Base-by-base conservation (phyloP, 441 rosid genomes). In the Gossypium gossypioides region DNA sequence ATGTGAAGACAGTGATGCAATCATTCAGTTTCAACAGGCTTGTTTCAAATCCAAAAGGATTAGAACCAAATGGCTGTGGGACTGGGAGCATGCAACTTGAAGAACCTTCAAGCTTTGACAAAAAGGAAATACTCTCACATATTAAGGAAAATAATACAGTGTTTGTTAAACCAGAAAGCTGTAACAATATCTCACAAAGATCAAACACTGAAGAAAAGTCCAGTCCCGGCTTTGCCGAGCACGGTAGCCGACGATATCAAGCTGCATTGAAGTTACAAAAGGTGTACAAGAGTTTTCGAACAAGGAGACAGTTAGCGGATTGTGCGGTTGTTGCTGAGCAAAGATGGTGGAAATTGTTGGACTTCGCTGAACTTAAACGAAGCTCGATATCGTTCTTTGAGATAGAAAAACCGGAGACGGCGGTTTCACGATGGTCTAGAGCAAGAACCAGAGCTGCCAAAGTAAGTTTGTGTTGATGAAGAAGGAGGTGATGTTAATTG, bases 331-430 rank as follows among this genome's bases (percentile, higher is more conserved):
- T 87, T 3, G 94, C 77, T 54, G 94, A 89, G 81, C 91, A 89
- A 69, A 84, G 85, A 87, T 89, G 94, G 94, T 89, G 95, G 95
- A 87, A 87, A 73, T 76, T 86, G 70, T 83, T 89, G 64, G 95
- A 89, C 70, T 89, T 89, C 68, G 92, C 88, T 19, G 92, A 89
- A 52, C 92, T 89, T 48, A 89, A 86, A 78, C 80, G 84, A 75
- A 89, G 89, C 79, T 89, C 94, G 9, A 82, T 89, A 34, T 89
- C 92, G 3, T 89, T 89, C 76, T 89, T 89, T 25, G 89, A 89
- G 51, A 84, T 86, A 0, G 86, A 85, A 69, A 85, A 84, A 67
- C 82, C 82, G 3, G 88, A 87, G 82, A 85, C 89, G 13, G 92
- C 95, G 1, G 3, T 86, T 74, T 87, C 95, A 10, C 89, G 90